These are phyloP conservation scores for Usnea hakonensis DNA, from an alignment of 495 filamentous ascomycete genomes.

Conservation along the genomic window DNA sequence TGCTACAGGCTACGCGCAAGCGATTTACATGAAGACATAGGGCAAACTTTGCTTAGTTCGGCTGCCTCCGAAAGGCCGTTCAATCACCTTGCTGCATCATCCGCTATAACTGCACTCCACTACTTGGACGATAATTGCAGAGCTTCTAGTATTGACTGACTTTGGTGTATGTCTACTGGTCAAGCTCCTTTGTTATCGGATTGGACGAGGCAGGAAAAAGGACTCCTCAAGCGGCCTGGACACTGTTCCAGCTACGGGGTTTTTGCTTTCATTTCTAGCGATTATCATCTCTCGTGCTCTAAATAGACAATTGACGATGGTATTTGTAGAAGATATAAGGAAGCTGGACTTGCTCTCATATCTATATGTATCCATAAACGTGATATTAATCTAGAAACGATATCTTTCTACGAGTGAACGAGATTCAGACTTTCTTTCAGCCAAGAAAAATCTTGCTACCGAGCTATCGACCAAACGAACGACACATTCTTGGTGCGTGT, in stretches of 20 bases:
- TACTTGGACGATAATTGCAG: neutral
- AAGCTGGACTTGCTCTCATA: neutral
- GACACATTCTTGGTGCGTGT: too few species aligned
- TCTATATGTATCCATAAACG: neutral
- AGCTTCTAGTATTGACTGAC: conserved; percentile 7
- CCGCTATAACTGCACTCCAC: neutral
- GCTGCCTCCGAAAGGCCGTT: neutral
- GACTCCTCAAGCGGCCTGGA: neutral
- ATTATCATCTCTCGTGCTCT: neutral
- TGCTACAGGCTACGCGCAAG: neutral
- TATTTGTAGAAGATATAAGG: neutral
- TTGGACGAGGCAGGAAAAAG: neutral
- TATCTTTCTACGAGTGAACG: neutral
- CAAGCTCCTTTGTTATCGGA: neutral
- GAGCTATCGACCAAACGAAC: neutral
- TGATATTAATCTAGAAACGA: neutral
- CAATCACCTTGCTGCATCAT: neutral
- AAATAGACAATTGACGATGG: too few species aligned
- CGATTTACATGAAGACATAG: neutral
- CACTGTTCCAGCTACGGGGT: neutral
- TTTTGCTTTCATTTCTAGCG: neutral
- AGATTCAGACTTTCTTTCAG: neutral
- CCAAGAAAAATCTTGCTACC: neutral
- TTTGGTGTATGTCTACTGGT: conserved; percentile 13
- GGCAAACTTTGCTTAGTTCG: neutral